Base-by-base conservation (phyloP, 2,329 filamentous ascomycete genomes). In the Botryotinia convoluta region DNA sequence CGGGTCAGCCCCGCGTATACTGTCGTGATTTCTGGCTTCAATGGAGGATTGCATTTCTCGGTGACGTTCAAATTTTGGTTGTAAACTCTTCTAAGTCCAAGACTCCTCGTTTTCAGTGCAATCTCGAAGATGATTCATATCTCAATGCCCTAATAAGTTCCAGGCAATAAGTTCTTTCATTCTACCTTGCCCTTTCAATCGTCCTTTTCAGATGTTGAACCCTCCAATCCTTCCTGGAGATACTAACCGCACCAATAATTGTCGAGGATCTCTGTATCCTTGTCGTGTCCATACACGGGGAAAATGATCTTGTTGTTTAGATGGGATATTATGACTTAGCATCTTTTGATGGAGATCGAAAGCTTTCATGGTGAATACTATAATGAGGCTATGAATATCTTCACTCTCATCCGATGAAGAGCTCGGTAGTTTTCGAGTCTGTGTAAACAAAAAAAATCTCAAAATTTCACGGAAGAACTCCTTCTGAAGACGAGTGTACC, bases 341-440 rank as follows among this genome's bases (percentile, higher is more conserved):
- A 39, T 54, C 8, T 39, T 54, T 39, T 22, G 8, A 9, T 42
- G 26, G 20, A 39, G 1, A 14, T 51, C 16, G 12, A 18, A 54
- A 32, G 45, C 37, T 39, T 35, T 10, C 64, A 54, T 54, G 26
- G 64, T 29, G 45, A 68, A 57, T 63, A 20, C 14, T 26, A 18
- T 12, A 44, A 44, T 10, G 10, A 64, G 62, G 29, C 42, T 45
- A 8, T 64, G 42, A 35, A 68, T 54, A 42, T 54, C 26, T 16
- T 39, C 64, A 68, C 26, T 54, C 32, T 54, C 45, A n/a, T 54
- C 64, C 10, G 64, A 68, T 22, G 32, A 54, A 22, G 45, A 68
- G 45, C 64, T 68, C 45, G 64, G 35, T n/a, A 68, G 64, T 68
- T 54, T 20, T 32, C 45, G 22, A 68, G 64, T 20, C 32, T n/a